These are phyloP conservation scores for Syzygium grande DNA, from an alignment of 345 rosid genomes.

Conservation along the genomic window DNA sequence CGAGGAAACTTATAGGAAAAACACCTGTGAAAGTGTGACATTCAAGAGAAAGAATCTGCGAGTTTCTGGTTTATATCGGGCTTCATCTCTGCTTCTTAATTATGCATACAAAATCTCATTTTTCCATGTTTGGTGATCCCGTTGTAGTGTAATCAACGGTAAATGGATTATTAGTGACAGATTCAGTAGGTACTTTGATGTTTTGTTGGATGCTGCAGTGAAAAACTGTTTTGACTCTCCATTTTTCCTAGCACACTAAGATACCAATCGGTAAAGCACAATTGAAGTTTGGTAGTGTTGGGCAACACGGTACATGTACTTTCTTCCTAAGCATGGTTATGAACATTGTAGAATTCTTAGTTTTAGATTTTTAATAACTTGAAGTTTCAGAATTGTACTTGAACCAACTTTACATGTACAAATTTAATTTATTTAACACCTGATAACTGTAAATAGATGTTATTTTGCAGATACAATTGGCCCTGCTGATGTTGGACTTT, in stretches of 20 bases:
- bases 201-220: background rate
- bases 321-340: background rate
- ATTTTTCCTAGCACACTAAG: background rate
- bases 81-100: background rate
- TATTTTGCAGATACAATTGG: slow-evolving; percentile 52
- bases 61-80: background rate
- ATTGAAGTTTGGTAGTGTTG: background rate
- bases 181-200: background rate
- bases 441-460: background rate
- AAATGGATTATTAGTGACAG: background rate
- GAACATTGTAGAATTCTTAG: background rate
- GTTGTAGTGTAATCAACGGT: background rate
- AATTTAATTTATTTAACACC: background rate
- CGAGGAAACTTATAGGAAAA: background rate
- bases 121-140: background rate
- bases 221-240: background rate
- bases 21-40: background rate
- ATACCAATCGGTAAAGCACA: background rate
- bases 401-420: background rate
- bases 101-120: background rate
- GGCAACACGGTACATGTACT: background rate
- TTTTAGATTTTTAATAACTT: background rate
- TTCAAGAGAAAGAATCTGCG: background rate
- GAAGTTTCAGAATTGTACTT: background rate
- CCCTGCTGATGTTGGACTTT: slow-evolving; percentile 80